Conservation (phyloP, 75 land plant genomes). For the Larix kaempferi region DNA sequence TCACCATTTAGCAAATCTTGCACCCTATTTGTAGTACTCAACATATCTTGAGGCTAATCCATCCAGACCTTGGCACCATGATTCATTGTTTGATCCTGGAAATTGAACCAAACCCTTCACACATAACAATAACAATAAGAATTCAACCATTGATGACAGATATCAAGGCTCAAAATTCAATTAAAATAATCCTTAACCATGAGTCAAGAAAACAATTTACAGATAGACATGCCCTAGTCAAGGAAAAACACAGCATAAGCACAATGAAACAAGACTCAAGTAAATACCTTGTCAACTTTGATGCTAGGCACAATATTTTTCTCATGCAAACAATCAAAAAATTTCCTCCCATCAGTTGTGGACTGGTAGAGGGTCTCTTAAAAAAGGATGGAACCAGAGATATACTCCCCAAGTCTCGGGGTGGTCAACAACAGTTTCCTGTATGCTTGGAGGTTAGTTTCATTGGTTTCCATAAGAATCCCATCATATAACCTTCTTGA, state of each 20-base stretch:
- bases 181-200: not conserved
- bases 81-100: conserved; percentile 86
- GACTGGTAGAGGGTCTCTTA: conserved; percentile 73
- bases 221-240: not conserved
- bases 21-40: conserved; percentile 88
- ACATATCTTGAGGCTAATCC: conserved; percentile 82
- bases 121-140: not conserved
- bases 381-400: conserved; percentile 50
- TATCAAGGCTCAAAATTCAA: not conserved
- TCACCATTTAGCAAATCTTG: conserved; percentile 86
- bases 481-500: too few species aligned
- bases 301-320: conserved; percentile 75
- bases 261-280: not conserved
- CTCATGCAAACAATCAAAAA: conserved; percentile 57
- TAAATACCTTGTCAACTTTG: conserved; percentile 82
- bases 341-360: conserved; percentile 64
- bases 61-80: conserved; percentile 93
- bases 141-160: not conserved
- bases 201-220: not conserved
- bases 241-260: not conserved
- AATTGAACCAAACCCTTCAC: conserved; percentile 81
- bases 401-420: conserved; percentile 68
- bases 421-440: conserved; percentile 67
- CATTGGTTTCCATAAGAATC: not conserved
- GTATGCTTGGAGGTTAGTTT: conserved; percentile 65